These are phyloP conservation scores for Septoria linicola DNA, from an alignment of 2,329 filamentous ascomycete species.

Conservation along the genomic window DNA sequence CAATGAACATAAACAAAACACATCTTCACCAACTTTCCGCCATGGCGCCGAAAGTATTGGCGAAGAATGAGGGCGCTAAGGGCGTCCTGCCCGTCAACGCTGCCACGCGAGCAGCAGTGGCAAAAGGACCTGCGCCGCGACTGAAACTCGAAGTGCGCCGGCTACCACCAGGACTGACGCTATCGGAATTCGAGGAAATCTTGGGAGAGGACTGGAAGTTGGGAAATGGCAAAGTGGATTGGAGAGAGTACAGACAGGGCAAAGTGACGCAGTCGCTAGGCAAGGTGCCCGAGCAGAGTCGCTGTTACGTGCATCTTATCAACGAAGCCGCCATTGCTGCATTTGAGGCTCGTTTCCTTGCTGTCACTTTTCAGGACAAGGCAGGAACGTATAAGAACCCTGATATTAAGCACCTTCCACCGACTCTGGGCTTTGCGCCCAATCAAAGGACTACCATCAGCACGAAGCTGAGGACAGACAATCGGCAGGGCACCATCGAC, in stretches of 20 bases:
- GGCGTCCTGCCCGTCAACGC: slow-evolving; percentile 37
- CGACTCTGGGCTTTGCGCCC: slow-evolving; percentile 75
- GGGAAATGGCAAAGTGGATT: slow-evolving; percentile 81
- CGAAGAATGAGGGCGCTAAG: slow-evolving; percentile 30
- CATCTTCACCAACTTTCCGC: not conserved
- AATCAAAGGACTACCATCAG: slow-evolving; percentile 76
- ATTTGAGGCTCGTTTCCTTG: slow-evolving; percentile 69
- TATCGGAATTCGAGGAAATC: slow-evolving; percentile 69
- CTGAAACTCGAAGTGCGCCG: slow-evolving; percentile 83
- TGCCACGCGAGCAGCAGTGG: slow-evolving; percentile 30
- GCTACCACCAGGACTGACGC: slow-evolving; percentile 80
- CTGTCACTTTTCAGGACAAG: slow-evolving; percentile 73
- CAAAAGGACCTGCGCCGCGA: slow-evolving; percentile 57
- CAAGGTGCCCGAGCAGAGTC: slow-evolving; percentile 76
- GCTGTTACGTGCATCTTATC: slow-evolving; percentile 80
- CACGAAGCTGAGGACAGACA: slow-evolving; percentile 72
- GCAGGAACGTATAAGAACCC: slow-evolving; percentile 71
- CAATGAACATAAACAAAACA: not conserved
- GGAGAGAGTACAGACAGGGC: slow-evolving; percentile 69
- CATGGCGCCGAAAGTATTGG: slow-evolving; percentile 38
- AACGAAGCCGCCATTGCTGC: slow-evolving; percentile 65
- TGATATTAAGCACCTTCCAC: slow-evolving; percentile 69
- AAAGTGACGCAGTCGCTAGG: slow-evolving; percentile 79
- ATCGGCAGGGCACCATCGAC: slow-evolving; percentile 89
- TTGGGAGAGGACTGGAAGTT: slow-evolving; percentile 79